A percentile compares a stretch with the other conserved stretches of the same genome.
Conservation (phyloP, 352 stramenopile species). For the Globisporangium recalcitrans region DNA sequence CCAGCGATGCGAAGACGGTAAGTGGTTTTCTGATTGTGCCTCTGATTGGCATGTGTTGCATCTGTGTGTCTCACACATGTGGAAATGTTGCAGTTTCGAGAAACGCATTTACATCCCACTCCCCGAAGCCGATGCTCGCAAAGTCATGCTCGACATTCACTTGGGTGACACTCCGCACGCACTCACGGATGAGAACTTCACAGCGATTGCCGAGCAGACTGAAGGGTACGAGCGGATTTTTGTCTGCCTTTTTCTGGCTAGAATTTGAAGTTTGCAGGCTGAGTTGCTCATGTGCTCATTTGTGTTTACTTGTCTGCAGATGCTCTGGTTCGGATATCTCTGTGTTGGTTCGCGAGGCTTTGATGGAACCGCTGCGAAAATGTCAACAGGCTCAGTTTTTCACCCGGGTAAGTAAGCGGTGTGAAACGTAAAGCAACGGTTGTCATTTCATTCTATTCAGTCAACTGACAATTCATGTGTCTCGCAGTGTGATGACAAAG, state of each 20-base stretch:
- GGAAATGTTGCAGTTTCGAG: constrained; percentile 83
- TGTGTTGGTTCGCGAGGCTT: constrained; percentile 94
- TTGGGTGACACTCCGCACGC: constrained; percentile 95
- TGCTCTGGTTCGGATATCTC: constrained; percentile 96
- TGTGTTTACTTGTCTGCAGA: constrained; percentile 18
- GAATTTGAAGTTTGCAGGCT: neutral
- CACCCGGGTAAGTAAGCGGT: constrained; percentile 61
- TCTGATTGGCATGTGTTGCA: neutral
- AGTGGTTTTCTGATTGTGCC: neutral
- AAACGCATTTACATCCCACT: constrained; percentile 99
- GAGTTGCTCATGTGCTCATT: neutral
- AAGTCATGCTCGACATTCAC: constrained; percentile 97
- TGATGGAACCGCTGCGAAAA: constrained; percentile 96
- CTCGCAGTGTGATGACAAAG: constrained; percentile 75
- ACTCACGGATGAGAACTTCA: constrained; percentile 92
- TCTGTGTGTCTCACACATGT: constrained; percentile 13
- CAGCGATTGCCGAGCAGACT: constrained; percentile 88
- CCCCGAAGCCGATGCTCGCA: constrained; percentile 87
- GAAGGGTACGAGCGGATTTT: constrained; percentile 88
- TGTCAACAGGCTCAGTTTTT: constrained; percentile 97
- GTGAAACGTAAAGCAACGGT: neutral
- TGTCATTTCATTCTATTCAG: neutral
- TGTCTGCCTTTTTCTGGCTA: too few species aligned
- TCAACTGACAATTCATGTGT: neutral
- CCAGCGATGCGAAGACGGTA: constrained; percentile 93